Percentiles rank a stretch among this genome's conserved stretches.
Conservation (phyloP, 2,329 filamentous ascomycete genomes). For the Colletotrichum aenigma region DNA sequence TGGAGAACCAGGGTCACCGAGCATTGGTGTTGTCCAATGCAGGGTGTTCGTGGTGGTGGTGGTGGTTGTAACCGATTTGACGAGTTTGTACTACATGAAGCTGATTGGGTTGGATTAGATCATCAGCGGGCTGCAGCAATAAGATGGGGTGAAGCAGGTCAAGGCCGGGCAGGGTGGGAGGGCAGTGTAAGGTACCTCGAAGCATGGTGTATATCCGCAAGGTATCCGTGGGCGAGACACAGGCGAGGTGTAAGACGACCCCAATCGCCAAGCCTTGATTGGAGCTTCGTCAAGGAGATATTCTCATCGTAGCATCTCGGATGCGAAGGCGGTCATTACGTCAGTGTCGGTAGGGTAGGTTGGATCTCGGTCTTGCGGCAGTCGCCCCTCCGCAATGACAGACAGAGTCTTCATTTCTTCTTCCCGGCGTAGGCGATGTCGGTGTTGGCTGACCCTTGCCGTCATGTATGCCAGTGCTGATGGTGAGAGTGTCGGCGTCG, state of each 20-base stretch:
- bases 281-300: background rate
- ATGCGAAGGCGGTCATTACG: background rate
- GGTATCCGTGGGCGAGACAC: background rate
- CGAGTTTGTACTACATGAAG: background rate
- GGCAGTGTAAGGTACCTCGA: background rate
- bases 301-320: background rate
- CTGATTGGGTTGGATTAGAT: background rate
- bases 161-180: background rate
- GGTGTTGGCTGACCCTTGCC: background rate
- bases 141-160: background rate
- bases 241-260: background rate
- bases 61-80: background rate
- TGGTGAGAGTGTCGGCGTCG: background rate
- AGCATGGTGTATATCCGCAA: background rate
- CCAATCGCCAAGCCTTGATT: slow-evolving; percentile 6
- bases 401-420: background rate
- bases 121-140: background rate
- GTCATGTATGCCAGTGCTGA: background rate
- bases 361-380: background rate
- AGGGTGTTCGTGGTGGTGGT: background rate
- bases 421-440: background rate
- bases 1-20: background rate
- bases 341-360: background rate
- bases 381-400: background rate
- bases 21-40: background rate